Base-by-base conservation (phyloP, 495 filamentous ascomycete genomes). In the Podospora pseudoanserina region DNA sequence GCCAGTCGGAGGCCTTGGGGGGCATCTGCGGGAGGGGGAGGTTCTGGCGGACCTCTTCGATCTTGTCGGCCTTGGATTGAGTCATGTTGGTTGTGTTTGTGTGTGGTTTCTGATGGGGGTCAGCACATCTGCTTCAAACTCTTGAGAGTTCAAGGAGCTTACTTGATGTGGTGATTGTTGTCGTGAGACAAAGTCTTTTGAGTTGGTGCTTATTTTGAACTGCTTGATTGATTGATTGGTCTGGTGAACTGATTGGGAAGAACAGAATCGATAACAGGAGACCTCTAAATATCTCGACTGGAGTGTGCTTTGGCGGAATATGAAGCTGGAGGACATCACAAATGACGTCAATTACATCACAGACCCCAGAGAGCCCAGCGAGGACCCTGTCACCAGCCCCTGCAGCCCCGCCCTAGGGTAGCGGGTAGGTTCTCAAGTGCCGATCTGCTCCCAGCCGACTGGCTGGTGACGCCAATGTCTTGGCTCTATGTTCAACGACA, bases 21-120 rank as follows among this genome's bases (percentile, higher is more conserved):
- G 92, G 91, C 53, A 93, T 79, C 2, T 94, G 90, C 15, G 92
- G 92, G 59, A 94, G 84, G 34, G 90, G 91, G 23, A 96, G 87
- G 79, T 92, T 91, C 72, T 88, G 76, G 77, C 87, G 81, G 74
- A 79, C 81, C 73, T 90, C 77, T 20, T 88, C 88, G 70, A 93
- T 89, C 78, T 89, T 80, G 58, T 87, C 78, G 64, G 79, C 72
- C 76, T 92, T 92, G 81, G 77, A 80, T 68, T 82, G 67, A 27
- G 76, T 20, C 77, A 81, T 80, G 62, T 71, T 60, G 69, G 56
- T 0, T 54, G 15, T 28, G n/a, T 5, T 57, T n/a, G 39, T 61
- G 27, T 55, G 61, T 60, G 5, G 1, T 26, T 32, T n/a, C 4
- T 13, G 23, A 26, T 63, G 3, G 19, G 30, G 5, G 49, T 20